Evolutionary conservation across 2,329 filamentous ascomycete genomes (phyloP).

Genomic region (Monilinia laxa): DNA sequence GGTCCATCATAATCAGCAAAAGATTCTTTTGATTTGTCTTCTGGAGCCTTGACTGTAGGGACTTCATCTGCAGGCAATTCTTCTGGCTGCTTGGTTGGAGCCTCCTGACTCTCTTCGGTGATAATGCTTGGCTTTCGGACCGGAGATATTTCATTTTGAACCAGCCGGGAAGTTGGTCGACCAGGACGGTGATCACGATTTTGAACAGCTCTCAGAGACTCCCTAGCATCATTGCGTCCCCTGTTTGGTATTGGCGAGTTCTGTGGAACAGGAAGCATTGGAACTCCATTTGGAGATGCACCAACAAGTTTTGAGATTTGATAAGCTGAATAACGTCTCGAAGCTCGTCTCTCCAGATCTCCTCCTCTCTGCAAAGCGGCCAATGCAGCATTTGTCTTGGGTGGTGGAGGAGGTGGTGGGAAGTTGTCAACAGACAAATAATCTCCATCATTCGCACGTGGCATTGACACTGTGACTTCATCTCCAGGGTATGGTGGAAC

Average conservation of each 20-base stretch:
- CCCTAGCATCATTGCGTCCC: slow-evolving; percentile 71
- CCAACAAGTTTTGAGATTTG: slow-evolving; percentile 95
- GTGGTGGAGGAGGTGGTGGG: slow-evolving; percentile 74
- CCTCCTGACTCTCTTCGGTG: slow-evolving; percentile 51
- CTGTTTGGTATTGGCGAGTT: slow-evolving; percentile 82
- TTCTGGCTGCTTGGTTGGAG: slow-evolving; percentile 41
- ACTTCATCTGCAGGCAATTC: slow-evolving; percentile 41
- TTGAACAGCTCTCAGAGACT: slow-evolving; percentile 75
- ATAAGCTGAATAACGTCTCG: slow-evolving; percentile 90
- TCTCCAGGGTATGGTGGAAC: slow-evolving; percentile 69
- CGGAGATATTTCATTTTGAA: slow-evolving; percentile 58
- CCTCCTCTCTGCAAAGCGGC: slow-evolving; percentile 88
- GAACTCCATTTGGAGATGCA: slow-evolving; percentile 74
- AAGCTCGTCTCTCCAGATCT: slow-evolving; percentile 88
- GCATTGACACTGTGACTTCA: slow-evolving; percentile 51
- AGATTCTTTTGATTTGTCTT: slow-evolving; percentile 54
- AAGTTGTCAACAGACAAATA: slow-evolving; percentile 57
- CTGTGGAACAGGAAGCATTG: slow-evolving; percentile 81
- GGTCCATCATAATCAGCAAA: slow-evolving; percentile 39
- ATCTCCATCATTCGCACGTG: slow-evolving; percentile 44
- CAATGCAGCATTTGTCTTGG: slow-evolving; percentile 84
- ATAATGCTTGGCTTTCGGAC: slow-evolving; percentile 59
- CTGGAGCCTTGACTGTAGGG: slow-evolving; percentile 52
- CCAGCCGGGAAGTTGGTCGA: slow-evolving; percentile 46
- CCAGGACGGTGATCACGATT: slow-evolving; percentile 55